Evolutionary conservation across 2,329 filamentous ascomycete genomes (phyloP), one percentile per base, ranked within the genome.

Genomic region (Talaromyces sp.): DNA sequence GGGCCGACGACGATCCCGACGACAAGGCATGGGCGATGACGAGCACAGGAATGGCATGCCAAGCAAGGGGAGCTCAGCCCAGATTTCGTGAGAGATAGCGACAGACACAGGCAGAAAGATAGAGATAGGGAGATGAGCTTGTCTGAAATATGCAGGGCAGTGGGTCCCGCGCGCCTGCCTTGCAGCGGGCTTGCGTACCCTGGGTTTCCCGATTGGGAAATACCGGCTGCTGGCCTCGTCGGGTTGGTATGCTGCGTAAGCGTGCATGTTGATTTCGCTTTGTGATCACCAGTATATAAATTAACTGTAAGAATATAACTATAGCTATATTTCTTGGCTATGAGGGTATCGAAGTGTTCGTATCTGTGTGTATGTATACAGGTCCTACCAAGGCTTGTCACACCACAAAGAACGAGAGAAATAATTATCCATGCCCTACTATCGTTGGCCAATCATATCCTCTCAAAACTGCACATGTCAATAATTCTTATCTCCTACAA

Each of bases 1-100:
- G 35, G 43, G 19, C 19, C 21, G 3, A 17, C 27, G 21, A 32
- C 31, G 9, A 49, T n/a, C n/a, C n/a, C 27, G 52, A 41, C 52
- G 31, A 54, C 31, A 21, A 54, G 38, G 35, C 51, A 55, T 59
- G 41, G 17, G 11, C 2, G 29, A 58, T 54, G 49, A 54, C 50
- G 32, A 61, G 32, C 55, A 46, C 41, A 24, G 43, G 43, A 59
- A 61, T 56, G 62, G 59, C 56, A 62, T 62, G 62, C 53, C 54
- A 61, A 61, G 56, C 62, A 61, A 63, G 59, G 62, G 26, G 31
- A 55, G 17, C 17, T n/a, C 35, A 38, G 35, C 35, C 32, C 35
- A 38, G 35, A 13, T 8, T n/a, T 5, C 14, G 35, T 7, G 17
- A n/a, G 14, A 38, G 14, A 38, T n/a, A 38, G 17, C 13, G 13